Evolutionary conservation across 352 stramenopile genomes (phyloP).

Genomic region (Phytophthora fragariaefolia): DNA sequence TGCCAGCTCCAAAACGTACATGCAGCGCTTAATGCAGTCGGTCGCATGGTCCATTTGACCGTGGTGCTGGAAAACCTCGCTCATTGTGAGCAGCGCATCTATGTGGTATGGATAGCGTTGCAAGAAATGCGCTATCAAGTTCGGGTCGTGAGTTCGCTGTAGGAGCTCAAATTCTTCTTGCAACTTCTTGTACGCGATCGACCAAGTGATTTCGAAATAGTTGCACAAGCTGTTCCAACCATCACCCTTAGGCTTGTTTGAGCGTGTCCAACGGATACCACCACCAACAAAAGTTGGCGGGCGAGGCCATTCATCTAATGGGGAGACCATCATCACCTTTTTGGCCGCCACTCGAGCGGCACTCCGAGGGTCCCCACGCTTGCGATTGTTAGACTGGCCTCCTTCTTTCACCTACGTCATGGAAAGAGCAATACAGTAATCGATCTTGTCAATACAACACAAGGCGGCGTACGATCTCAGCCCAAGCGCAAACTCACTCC

Average conservation of each 20-base stretch:
- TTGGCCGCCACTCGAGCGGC: constrained; percentile 66
- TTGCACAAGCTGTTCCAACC: constrained; percentile 75
- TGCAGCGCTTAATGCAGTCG: constrained; percentile 87
- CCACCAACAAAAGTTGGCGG: constrained; percentile 87
- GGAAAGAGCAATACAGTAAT: neutral
- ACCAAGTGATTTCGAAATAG: constrained; percentile 89
- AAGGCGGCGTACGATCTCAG: neutral
- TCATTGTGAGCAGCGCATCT: constrained; percentile 87
- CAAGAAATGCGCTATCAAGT: constrained; percentile 83
- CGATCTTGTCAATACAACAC: neutral
- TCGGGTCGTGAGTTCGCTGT: constrained; percentile 84
- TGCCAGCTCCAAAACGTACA: constrained; percentile 84
- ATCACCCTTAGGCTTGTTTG: constrained; percentile 72
- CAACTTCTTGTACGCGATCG: constrained; percentile 88
- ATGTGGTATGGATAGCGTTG: constrained; percentile 88
- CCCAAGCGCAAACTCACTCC: constrained; percentile 46
- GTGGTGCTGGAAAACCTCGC: constrained; percentile 88
- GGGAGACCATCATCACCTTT: constrained; percentile 79
- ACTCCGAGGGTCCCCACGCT: constrained; percentile 70
- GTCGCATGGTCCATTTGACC: constrained; percentile 87
- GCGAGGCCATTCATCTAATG: constrained; percentile 85
- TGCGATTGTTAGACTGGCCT: constrained; percentile 47
- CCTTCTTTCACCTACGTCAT: constrained; percentile 66
- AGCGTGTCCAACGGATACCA: constrained; percentile 85
- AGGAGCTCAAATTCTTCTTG: constrained; percentile 87